These are phyloP conservation scores for Fusarium algeriense DNA, from an alignment of 2,329 filamentous ascomycete genomes.

Conservation along the genomic window DNA sequence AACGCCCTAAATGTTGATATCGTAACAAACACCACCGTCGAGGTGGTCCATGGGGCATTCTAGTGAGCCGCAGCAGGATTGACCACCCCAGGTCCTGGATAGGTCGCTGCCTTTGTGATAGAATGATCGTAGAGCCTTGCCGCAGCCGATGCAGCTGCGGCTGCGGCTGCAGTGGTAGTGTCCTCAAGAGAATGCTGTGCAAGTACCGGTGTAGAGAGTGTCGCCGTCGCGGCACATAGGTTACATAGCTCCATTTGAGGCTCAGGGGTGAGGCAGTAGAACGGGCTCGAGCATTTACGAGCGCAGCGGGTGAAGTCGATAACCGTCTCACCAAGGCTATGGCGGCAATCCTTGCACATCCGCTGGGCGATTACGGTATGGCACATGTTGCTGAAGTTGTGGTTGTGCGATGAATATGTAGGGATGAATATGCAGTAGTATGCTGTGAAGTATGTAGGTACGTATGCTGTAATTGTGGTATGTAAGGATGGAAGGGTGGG, in stretches of 20 bases:
- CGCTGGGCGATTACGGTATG: constrained; percentile 49
- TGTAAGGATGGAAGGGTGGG: neutral
- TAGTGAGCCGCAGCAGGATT: constrained; percentile 30
- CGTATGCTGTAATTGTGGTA: neutral
- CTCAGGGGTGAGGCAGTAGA: constrained; percentile 48
- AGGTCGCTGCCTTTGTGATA: constrained; percentile 32
- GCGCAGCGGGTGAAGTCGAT: constrained; percentile 49
- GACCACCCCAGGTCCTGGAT: constrained; percentile 28
- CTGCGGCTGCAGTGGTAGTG: constrained; percentile 22
- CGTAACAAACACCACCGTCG: neutral
- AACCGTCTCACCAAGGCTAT: constrained; percentile 47
- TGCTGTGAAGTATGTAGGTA: neutral
- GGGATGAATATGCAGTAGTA: constrained; percentile 5
- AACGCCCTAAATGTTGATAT: constrained; percentile 21
- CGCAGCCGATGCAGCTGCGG: constrained; percentile 22
- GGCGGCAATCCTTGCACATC: constrained; percentile 46
- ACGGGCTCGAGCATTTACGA: constrained; percentile 49
- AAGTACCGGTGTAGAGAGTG: constrained; percentile 45
- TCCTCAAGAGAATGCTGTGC: constrained; percentile 39
- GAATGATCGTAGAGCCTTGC: constrained; percentile 36
- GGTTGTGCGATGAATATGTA: constrained; percentile 17
- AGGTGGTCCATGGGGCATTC: constrained; percentile 2
- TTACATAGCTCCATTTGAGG: constrained; percentile 46
- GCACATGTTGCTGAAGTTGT: constrained; percentile 44
- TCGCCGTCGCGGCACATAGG: constrained; percentile 39